Conservation (phyloP, 2,329 filamentous ascomycete species). For the Colletotrichum salicis region DNA sequence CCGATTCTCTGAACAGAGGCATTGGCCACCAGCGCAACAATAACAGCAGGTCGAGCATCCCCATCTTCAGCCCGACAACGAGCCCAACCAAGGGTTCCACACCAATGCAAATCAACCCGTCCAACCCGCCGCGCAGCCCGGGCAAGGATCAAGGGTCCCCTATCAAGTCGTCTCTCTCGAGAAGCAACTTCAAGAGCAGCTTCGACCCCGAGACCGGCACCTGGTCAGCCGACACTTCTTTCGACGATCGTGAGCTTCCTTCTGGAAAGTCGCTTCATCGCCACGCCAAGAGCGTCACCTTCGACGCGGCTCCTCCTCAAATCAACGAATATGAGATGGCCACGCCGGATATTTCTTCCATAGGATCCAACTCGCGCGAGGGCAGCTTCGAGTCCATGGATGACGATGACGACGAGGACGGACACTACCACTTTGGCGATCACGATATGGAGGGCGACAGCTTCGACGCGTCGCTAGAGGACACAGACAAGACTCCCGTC, state of each 20-base stretch:
- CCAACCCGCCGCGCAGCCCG: slow-evolving; percentile 58
- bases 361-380: slow-evolving; percentile 89
- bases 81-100: slow-evolving; percentile 40
- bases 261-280: slow-evolving; percentile 78
- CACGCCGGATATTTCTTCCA: slow-evolving; percentile 93
- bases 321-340: slow-evolving; percentile 99
- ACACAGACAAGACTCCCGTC: slow-evolving; percentile 96
- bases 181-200: slow-evolving; percentile 71
- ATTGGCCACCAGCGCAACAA: slow-evolving; percentile 63
- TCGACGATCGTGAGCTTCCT: slow-evolving; percentile 68
- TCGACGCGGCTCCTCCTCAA: slow-evolving; percentile 91
- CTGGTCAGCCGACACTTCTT: slow-evolving; percentile 74
- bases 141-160: slow-evolving; percentile 81
- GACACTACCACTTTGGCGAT: slow-evolving; percentile 63
- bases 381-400: slow-evolving; percentile 91
- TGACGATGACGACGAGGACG: slow-evolving; percentile 67
- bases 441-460: slow-evolving; percentile 80
- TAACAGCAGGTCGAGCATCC: slow-evolving; percentile 66
- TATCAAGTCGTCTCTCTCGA: slow-evolving; percentile 88
- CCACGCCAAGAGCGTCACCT: slow-evolving; percentile 96
- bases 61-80: slow-evolving; percentile 63
- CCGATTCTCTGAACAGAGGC: slow-evolving; percentile 53
- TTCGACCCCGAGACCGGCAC: slow-evolving; percentile 76
- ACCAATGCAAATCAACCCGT: slow-evolving; percentile 22
- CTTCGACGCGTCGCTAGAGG: slow-evolving; percentile 94